Base-by-base conservation (phyloP, 441 rosid species). In the Geranium incanum region DNA sequence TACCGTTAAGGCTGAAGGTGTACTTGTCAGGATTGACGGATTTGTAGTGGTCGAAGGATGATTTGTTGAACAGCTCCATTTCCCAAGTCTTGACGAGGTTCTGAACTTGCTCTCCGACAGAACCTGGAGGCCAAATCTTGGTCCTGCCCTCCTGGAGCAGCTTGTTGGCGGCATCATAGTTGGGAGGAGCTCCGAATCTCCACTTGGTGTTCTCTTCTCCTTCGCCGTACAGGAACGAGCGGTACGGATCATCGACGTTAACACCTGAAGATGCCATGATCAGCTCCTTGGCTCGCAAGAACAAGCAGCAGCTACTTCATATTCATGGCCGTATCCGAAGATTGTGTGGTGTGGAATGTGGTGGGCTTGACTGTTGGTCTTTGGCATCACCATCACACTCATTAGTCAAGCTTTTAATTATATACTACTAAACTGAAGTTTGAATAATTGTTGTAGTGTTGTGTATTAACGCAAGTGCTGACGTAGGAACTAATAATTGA, bases 31-130 rank as follows among this genome's bases (percentile, higher is more conserved):
- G 80, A 72, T 88, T 80, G 41, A 80, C 36, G 18, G 84, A 59
- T 50, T 85, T 88, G 18, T 36, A 72, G 67, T 88, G 88, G 12
- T 77, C 75, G 75, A 70, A 76, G 57, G 50, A 15, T 8, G 78
- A 71, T 68, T 88, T 88, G 70, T 88, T 71, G 69, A 88, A 81
- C 67, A 85, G 33, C 70, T 88, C 93, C 90, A 86, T 88, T 68
- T 88, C 91, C 89, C 87, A 88, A 60, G 88, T 81, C 78, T 86
- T 86, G 7, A 88, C 75, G 4, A 85, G 86, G 77, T 86, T 84
- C 76, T 88, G 93, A 4, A 86, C 88, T 36, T 83, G 77, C 62
- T 88, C 91, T 69, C 83, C 88, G 1, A 86, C 74, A 3, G 93
- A 88, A 23, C 89, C 89, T 0, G 86, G 65, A 38, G 89, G 86